A percentile compares a stretch with the other conserved stretches of the same genome.
Evolutionary conservation across 805 yeast genomes (phyloP).

Genomic region (Sugiyamaella lignohabitans): DNA sequence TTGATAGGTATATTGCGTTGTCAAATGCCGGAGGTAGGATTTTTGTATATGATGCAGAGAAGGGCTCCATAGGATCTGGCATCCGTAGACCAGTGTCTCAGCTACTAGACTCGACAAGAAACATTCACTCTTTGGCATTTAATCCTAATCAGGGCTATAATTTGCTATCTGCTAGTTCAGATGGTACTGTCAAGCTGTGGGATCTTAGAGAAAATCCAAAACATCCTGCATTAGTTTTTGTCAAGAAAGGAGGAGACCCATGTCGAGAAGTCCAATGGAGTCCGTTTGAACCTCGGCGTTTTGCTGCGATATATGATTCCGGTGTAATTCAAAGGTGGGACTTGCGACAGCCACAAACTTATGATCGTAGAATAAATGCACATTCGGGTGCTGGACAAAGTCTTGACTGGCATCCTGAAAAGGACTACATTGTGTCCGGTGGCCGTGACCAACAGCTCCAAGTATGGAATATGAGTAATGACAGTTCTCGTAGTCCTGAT

Average conservation of each 20-base stretch:
- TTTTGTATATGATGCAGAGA: conserved; percentile 27
- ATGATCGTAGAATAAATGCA: conserved; percentile 73
- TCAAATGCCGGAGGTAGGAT: conserved; percentile 31
- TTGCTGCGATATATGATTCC: conserved; percentile 80
- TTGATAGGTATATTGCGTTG: conserved; percentile 22
- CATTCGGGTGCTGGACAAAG: conserved; percentile 90
- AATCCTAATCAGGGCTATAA: conserved; percentile 53
- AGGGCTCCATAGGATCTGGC: no score
- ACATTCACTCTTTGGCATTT: conserved; percentile 56
- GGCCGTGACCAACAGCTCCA: conserved; percentile 85
- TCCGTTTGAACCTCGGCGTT: conserved; percentile 47
- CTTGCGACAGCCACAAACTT: conserved; percentile 54
- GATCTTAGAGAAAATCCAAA: conserved; percentile 57
- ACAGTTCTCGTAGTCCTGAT: conserved; percentile 48
- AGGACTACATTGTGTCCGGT: conserved; percentile 79
- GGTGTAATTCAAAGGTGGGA: conserved; percentile 89
- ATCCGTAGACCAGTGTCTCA: conserved; percentile 9
- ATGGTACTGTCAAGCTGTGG: conserved; percentile 77
- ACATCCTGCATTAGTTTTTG: conserved; percentile 46
- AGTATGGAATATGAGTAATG: conserved; percentile 58
- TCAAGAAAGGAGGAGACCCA: conserved; percentile 61
- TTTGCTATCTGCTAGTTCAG: conserved; percentile 67
- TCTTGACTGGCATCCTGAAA: conserved; percentile 79
- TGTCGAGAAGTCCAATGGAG: conserved; percentile 50
- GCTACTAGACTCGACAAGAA: conserved; percentile 38